Evolutionary conservation across 495 filamentous ascomycete species (phyloP), one percentile per base, ranked within the genome.

Genomic region (Trichoderma virens): DNA sequence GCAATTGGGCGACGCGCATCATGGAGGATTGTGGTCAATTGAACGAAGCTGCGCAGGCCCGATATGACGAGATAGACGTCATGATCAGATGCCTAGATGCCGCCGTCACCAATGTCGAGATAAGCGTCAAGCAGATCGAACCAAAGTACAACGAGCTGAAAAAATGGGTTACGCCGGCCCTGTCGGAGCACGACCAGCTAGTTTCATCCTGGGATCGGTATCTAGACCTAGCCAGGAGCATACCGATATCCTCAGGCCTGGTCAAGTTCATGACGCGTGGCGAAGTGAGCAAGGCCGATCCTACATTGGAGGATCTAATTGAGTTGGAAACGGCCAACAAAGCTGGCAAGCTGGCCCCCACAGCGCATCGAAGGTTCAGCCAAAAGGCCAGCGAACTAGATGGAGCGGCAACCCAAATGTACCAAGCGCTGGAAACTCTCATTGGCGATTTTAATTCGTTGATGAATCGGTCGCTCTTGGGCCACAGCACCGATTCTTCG

Each of bases 81-180:
- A 90, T 96, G 68, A 78, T 88, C 56, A 82, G 86, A 61, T 89
- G 87, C 59, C 80, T 90, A 18, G 85, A 87, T 60, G 89, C 92
- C 34, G 92, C 91, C 30, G 83, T 93, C 20, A 85, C 85, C 62
- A 97, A 95, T 67, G 83, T 95, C 54, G 74, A 93, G 68, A 85
- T 85, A 5, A 91, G 92, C 69, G 81, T 94, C 62, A 88, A 85
- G 32, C 85, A 75, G 43, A 73, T 94, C 63, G 88, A 93, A 66
- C 83, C 86, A 66, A 92, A 88, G 67, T 89, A 89, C 68, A 71
- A 79, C 45, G 88, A 93, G 63, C 82, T 89, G 8, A 85, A 90
- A 69, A 76, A 79, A 60, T 94, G 91, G 90, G 85, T 84, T 28
- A 82, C 85, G 20, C 84, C 87, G 54, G 75, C 91, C 5, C 75